Base-by-base conservation (phyloP, 345 rosid genomes). In the Excoecaria cochinchinensis region DNA sequence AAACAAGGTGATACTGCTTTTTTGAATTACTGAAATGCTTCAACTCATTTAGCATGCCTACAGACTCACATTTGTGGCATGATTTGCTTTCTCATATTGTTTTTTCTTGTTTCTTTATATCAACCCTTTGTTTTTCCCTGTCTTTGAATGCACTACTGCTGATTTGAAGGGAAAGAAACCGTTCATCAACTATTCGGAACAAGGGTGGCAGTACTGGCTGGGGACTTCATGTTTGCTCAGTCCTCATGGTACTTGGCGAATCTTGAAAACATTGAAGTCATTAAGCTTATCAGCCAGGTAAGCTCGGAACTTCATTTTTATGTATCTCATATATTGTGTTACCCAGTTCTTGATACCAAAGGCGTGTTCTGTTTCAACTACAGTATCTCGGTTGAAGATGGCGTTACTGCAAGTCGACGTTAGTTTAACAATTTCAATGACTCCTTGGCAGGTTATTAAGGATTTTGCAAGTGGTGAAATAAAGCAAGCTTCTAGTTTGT, bases 391-490 rank as follows among this genome's bases (percentile, higher is more conserved):
- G 39, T 48, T 47, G 19, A 36, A 25, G 13, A 1, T 15, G 31
- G 40, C 25, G 13, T 52, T 66, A 22, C 58, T 36, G 51, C 8
- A 16, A 59, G 8, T 13, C 5, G 67, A 59, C 55, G 70, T 62
- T 15, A 44, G 55, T 62, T 50, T 48, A 31, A 31, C 55, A 46
- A n/a, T 13, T 19, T 47, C 71, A 47, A 53, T 59, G 31, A 10
- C 40, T 50, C 4, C n/a, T 24, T 65, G 76, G 70, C 89, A 95
- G 96, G 98, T 95, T 57, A 95, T 95, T 74, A 93, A 95, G 85
- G 99, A 95, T 82, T 95, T 95, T 70, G 99, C 99, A 0, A 95
- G 98, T 53, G 98, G 98, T 70, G 99, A 95, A 89, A 95, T 95
- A 80, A 93, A 90, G 88, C 99, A 95, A 81, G 98, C 97, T 51